These are phyloP conservation scores for Colletotrichum somersetense DNA, from an alignment of 2,329 filamentous ascomycete genomes.

Conservation along the genomic window DNA sequence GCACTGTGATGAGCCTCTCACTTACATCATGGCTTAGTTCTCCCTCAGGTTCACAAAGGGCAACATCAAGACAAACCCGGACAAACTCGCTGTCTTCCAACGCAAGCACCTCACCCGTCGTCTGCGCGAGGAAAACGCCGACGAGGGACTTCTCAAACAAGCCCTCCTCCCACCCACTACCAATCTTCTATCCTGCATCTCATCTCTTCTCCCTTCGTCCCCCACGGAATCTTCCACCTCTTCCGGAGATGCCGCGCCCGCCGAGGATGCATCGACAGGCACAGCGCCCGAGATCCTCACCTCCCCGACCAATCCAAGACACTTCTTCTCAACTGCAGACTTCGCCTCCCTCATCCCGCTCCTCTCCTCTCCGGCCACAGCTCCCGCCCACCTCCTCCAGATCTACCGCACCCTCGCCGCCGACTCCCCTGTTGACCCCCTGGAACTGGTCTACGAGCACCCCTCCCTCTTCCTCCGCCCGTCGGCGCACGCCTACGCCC, in stretches of 20 bases:
- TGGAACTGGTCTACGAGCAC: conserved; percentile 35
- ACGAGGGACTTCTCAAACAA: conserved; percentile 32
- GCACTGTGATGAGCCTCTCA: background rate
- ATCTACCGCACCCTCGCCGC: conserved; percentile 36
- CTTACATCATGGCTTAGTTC: conserved; percentile 65
- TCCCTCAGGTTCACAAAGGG: conserved; percentile 91
- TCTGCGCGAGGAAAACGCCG: conserved; percentile 43
- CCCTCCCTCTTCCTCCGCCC: conserved; percentile 42
- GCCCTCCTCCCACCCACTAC: conserved; percentile 36
- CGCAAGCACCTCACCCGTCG: conserved; percentile 67
- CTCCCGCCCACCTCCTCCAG: conserved; percentile 28
- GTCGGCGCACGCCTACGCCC: conserved; percentile 17
- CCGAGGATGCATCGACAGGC: background rate
- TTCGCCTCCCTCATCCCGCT: conserved; percentile 21
- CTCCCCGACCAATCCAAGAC: conserved; percentile 14
- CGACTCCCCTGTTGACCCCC: conserved; percentile 39
- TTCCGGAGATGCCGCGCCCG: background rate
- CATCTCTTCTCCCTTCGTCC: conserved; percentile 3
- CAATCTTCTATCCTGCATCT: conserved; percentile 32
- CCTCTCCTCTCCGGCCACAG: conserved; percentile 14
- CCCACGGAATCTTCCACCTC: background rate
- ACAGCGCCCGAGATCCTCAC: conserved; percentile 7
- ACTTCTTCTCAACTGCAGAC: conserved; percentile 28
- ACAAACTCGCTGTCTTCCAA: conserved; percentile 86
- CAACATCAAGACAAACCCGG: conserved; percentile 84